A percentile compares a stretch with the other conserved stretches of the same genome.
Conservation (phyloP, 106 monocot genomes). For the Dioscorea zingiberensis region DNA sequence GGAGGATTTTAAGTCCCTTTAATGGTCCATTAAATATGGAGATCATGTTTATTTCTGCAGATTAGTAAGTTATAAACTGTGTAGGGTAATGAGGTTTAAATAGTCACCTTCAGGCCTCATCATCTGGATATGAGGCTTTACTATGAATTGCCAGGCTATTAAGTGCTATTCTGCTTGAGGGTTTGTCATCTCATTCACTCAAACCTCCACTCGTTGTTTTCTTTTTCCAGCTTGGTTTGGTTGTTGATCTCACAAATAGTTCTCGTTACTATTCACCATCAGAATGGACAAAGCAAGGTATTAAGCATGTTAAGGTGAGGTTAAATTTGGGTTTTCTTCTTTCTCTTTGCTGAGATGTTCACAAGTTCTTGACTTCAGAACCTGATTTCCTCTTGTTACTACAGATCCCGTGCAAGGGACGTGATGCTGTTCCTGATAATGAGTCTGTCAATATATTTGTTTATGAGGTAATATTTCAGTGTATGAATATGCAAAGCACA, state of each 20-base stretch:
- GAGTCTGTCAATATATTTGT: slow-evolving; percentile 78
- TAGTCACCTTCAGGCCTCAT: too few relatives aligned
- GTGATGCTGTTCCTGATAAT: slow-evolving; percentile 92
- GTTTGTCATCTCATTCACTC: not conserved
- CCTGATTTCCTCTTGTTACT: slow-evolving; percentile 5
- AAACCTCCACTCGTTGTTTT: not conserved
- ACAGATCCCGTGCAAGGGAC: slow-evolving; percentile 89
- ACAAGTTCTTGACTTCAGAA: not conserved
- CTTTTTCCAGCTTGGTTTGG: slow-evolving; percentile 71
- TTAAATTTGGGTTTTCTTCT: not conserved
- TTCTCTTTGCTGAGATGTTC: not conserved
- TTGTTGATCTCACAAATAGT: slow-evolving; percentile 95
- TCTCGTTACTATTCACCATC: slow-evolving; percentile 67
- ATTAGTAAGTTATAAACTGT: too few relatives aligned
- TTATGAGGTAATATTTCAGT: slow-evolving; percentile 44
- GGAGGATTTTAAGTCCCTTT: too few relatives aligned
- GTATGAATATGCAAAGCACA: not conserved
- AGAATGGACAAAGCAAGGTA: slow-evolving; percentile 82
- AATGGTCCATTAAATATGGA: too few relatives aligned
- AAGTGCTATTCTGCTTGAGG: too few relatives aligned
- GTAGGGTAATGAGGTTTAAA: too few relatives aligned
- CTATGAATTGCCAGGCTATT: too few relatives aligned
- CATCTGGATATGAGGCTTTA: too few relatives aligned
- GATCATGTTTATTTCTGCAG: too few relatives aligned
- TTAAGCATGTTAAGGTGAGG: slow-evolving; percentile 81